Evolutionary conservation across 2,329 filamentous ascomycete genomes (phyloP), one percentile per base, ranked within the genome.

Genomic region (Arthrinium puccinioides): DNA sequence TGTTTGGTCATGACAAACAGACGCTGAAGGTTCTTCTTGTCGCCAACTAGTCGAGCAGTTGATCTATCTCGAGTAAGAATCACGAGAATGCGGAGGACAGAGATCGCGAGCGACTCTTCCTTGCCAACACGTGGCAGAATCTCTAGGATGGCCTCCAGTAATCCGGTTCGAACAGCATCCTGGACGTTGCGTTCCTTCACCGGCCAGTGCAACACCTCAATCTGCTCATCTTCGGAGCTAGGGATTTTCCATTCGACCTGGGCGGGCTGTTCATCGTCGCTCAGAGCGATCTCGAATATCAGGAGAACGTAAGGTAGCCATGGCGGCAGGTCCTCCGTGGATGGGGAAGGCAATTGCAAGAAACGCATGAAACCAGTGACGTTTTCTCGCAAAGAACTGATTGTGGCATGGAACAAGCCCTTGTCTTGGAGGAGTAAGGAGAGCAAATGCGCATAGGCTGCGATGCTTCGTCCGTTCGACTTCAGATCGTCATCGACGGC

Each of bases 1-100:
- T 97, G 90, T 59, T 94, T 94, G 40, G 90, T 80, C 86, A 97
- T 95, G 36, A 96, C 76, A 60, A 98, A 97, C 16, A 98, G 69
- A 20, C 87, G 77, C 54, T 92, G 86, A 33, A 98, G 70, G 50
- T 94, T 94, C 55, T 82, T 84, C 65, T 88, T 95, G 56, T 95
- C 84, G 5, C 87, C 86, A 32, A 97, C 72, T 30, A 74, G 69
- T 45, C 79, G 74, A 3, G 92, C 89, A 43, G 94, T 71, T 11
- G 76, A 69, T 35, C 87, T 82, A 42, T 79, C 76, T 16, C 94
- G 79, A 2, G 92, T 96, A 21, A 98, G 68, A 43, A 96, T 88
- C 21, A 94, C 86, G 23, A 98, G 65, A 10, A 95, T 79, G 27
- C 92, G 79, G 32, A 86, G 74, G 10, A 94, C 76, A 0, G 90